Conservation (phyloP, 2,329 filamentous ascomycete genomes). For the Aspergillus ochraceus region DNA sequence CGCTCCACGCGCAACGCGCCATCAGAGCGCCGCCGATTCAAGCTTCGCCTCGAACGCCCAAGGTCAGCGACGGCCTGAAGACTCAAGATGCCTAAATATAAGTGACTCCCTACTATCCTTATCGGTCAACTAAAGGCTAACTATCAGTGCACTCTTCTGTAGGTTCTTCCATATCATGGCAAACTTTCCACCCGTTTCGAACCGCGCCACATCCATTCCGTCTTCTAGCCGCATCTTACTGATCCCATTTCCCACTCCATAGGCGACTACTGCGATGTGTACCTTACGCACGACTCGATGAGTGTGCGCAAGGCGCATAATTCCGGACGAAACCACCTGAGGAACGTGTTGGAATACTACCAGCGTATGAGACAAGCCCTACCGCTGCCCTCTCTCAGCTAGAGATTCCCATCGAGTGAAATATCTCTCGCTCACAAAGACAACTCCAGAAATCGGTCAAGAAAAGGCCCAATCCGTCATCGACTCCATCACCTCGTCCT, state of each 20-base stretch:
- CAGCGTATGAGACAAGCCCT: slow-evolving; percentile 61
- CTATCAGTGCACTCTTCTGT: slow-evolving; percentile 66
- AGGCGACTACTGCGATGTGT: slow-evolving; percentile 99
- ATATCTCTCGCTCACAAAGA: not conserved
- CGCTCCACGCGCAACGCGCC: slow-evolving; percentile 20
- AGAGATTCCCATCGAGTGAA: not conserved
- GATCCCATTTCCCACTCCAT: slow-evolving; percentile 5
- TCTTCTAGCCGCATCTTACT: slow-evolving; percentile 1
- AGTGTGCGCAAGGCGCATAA: slow-evolving; percentile 99
- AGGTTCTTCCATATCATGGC: slow-evolving; percentile 36
- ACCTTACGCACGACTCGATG: slow-evolving; percentile 99
- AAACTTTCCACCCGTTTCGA: not conserved
- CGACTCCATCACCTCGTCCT: slow-evolving; percentile 94
- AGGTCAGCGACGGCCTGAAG: slow-evolving; percentile 13
- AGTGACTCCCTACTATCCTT: slow-evolving; percentile 40
- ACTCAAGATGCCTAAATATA: slow-evolving; percentile 82
- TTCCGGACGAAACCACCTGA: slow-evolving; percentile 90
- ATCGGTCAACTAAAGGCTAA: slow-evolving; percentile 32
- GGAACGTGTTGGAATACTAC: slow-evolving; percentile 98
- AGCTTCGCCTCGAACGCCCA: slow-evolving; percentile 7
- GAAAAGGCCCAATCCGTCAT: slow-evolving; percentile 99
- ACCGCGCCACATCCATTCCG: not conserved
- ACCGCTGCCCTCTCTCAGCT: not conserved
- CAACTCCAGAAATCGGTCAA: slow-evolving; percentile 81
- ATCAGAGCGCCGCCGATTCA: slow-evolving; percentile 15